Evolutionary conservation across 768 basidiomycete genomes (phyloP).

Genomic region (Serendipita sp.): DNA sequence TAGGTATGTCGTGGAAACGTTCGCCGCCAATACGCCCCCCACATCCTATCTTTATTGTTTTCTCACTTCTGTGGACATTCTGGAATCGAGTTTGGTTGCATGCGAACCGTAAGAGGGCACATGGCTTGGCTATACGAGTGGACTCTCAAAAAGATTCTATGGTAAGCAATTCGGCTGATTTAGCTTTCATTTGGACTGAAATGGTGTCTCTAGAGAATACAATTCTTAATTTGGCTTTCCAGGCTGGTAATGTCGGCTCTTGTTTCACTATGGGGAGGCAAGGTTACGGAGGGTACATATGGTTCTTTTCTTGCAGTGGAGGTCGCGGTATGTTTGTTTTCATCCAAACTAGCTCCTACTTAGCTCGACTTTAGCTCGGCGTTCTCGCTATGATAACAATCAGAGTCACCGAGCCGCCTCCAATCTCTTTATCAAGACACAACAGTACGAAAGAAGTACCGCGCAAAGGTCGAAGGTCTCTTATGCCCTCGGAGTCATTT

Average conservation of each 20-base stretch:
- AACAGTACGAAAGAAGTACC: background rate
- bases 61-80: conserved; percentile 60
- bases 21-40: conserved; percentile 22
- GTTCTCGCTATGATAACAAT: background rate
- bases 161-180: conserved; percentile 11
- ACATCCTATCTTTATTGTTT: conserved; percentile 29
- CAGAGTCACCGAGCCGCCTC: background rate
- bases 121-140: conserved; percentile 9
- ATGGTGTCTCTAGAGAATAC: background rate
- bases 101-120: conserved; percentile 19
- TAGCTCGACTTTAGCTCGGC: background rate
- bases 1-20: conserved; percentile 8
- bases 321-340: conserved; percentile 13
- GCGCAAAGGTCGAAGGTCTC: background rate
- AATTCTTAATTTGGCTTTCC: background rate
- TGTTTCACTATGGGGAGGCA: conserved; percentile 1
- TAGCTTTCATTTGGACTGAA: background rate
- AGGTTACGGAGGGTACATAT: conserved; percentile 5
- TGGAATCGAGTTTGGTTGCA: conserved; percentile 76
- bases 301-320: conserved; percentile 10
- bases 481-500: conserved; percentile 6
- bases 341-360: background rate
- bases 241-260: background rate
- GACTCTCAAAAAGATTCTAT: conserved; percentile 15
- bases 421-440: conserved; percentile 1